Base-by-base conservation (phyloP, 805 yeast species). In the Candida parachauliodes region DNA sequence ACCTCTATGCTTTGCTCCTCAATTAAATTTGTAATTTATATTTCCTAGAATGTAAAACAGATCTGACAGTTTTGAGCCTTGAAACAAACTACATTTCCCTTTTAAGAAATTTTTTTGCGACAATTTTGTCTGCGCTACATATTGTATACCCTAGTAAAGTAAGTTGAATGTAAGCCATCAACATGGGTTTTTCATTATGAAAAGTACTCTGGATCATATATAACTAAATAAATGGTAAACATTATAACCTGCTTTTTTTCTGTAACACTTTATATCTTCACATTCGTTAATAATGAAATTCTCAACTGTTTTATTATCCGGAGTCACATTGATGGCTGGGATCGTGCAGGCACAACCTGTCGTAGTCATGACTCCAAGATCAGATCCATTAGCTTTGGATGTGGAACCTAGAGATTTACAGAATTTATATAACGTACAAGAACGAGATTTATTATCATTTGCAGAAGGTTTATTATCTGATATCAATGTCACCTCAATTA, bases 371-470 rank as follows among this genome's bases (percentile, higher is more conserved):
- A 21, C 28, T 17, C 38, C 38, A 20, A 19, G 9, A 22, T 34
- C 26, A 6, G 38, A 34, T 28, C 38, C 38, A 34, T 34, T 34
- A 6, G 26, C 38, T 9, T 34, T 34, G 12, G 38, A 34, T 16
- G 23, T 34, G 14, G 24, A 16, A n/a, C 32, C 32, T 15, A 27
- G 38, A 17, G 45, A 45, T 24, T 24, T 46, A 14, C 28, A 36
- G 5, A 12, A 15, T 9, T 14, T 36, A 17, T 30, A 14, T 14
- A n/a, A 21, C 4, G 16, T 36, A 10, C 10, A 36, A 22, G 47
- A 48, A 38, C 41, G 54, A 42, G 51, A 43, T 20, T 40, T 47
- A 12, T 40, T 56, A 31, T 46, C 51, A 39, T 41, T 49, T 21
- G 50, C 52, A 3, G 51, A 50, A 35, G 11, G 32, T 38, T 36